A percentile compares a stretch with the other conserved stretches of the same genome.
These are phyloP conservation scores for Quercus tomentella DNA, from an alignment of 331 rosid genomes.

Conservation along the genomic window DNA sequence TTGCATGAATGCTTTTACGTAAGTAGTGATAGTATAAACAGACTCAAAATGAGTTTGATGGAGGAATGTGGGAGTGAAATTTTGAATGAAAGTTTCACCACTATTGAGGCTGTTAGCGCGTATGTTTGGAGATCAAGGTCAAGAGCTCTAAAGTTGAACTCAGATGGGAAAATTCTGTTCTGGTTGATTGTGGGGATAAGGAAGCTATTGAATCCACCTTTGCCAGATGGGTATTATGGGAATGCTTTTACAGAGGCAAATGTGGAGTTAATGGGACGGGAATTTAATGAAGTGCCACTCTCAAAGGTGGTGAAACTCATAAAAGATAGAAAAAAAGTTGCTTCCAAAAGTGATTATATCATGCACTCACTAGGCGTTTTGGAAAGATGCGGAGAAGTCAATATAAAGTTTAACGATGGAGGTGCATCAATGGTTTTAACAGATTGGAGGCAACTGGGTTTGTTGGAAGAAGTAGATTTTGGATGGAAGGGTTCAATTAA, in stretches of 20 bases:
- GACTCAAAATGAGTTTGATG: constrained; percentile 34
- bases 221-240: constrained; percentile 54
- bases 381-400: constrained; percentile 24
- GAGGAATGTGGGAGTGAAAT: background rate
- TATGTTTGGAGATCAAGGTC: constrained; percentile 46
- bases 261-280: constrained; percentile 34
- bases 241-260: constrained; percentile 36
- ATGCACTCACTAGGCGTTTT: constrained; percentile 17
- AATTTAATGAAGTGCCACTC: constrained; percentile 37
- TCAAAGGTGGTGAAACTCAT: constrained; percentile 37
- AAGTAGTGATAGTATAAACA: constrained; percentile 24
- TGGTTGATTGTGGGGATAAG: constrained; percentile 41
- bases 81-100: constrained; percentile 29
- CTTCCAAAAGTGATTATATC: constrained; percentile 21
- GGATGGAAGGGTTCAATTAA: constrained; percentile 45
- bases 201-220: constrained; percentile 31
- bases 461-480: constrained; percentile 41
- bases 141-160: constrained; percentile 35
- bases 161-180: constrained; percentile 32
- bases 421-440: constrained; percentile 38
- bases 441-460: constrained; percentile 50
- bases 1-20: constrained; percentile 27
- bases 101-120: constrained; percentile 48
- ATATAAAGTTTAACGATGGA: constrained; percentile 16
- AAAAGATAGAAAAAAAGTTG: constrained; percentile 29